phyloP scores from a whole-genome alignment of 805 yeast genomes.

The Tetrapisispora iriomotensis region DNA sequence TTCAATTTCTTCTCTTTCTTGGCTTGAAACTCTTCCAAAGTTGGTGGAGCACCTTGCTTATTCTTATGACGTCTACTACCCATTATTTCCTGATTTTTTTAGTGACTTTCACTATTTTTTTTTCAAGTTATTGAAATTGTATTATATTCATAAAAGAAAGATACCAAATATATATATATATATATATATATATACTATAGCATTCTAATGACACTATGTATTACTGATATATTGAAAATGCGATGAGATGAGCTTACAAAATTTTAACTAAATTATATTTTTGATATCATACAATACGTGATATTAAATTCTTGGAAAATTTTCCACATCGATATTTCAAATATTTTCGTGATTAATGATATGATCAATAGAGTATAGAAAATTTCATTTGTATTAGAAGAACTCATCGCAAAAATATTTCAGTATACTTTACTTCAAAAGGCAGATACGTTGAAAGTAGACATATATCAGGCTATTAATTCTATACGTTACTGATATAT shows the following conservation, averaged over 20 bases:
- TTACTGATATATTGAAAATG: too few relatives aligned
- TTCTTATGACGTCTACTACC: conserved; percentile 84
- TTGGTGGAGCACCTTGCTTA: conserved; percentile 88
- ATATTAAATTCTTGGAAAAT: too few relatives aligned
- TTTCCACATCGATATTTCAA: neutral
- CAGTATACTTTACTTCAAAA: neutral
- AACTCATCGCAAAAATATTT: neutral
- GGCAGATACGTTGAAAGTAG: too few relatives aligned
- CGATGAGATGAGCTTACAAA: conserved; percentile 8
- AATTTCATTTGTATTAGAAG: neutral
- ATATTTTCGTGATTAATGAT: neutral
- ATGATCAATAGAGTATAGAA: neutral
- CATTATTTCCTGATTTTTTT: conserved; percentile 34
- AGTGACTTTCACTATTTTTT: too few relatives aligned
- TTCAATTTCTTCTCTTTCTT: conserved; percentile 33
- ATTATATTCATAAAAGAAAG: too few relatives aligned
- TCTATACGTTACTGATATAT: neutral
- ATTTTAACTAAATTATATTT: neutral
- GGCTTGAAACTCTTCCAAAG: conserved; percentile 71
- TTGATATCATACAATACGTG: neutral
- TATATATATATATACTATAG: too few relatives aligned
- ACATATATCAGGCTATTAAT: too few relatives aligned
- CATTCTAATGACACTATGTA: too few relatives aligned
- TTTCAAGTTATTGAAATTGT: too few relatives aligned
- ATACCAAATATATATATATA: too few relatives aligned